Conservation (phyloP, 257 asterid species). For the Solanum gracilifrons region DNA sequence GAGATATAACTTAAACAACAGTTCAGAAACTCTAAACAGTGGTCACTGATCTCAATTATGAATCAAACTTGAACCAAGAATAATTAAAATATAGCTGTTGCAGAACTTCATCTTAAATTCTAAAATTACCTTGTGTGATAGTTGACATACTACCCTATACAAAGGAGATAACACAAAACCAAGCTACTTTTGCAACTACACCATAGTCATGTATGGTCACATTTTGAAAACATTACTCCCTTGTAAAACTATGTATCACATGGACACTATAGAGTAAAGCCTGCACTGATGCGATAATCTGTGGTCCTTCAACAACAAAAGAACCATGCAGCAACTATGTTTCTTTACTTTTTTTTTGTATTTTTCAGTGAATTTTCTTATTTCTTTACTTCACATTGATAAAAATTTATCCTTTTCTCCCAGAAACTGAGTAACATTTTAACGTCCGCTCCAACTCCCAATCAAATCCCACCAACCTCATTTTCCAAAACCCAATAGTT, state of each 20-base stretch:
- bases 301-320: not conserved
- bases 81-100: not conserved
- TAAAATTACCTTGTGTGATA: not conserved
- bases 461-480: not conserved
- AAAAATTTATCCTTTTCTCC: not conserved
- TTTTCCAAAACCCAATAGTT: not conserved
- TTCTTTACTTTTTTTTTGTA: not conserved
- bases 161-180: not conserved
- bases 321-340: not conserved
- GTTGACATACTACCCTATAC: not conserved
- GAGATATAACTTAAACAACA: not conserved
- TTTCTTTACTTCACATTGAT: not conserved
- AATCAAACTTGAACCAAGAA: not conserved
- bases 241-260: not conserved
- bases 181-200: not conserved
- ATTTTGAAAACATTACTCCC: not conserved
- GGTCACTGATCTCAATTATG: not conserved
- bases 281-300: not conserved
- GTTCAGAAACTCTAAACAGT: not conserved
- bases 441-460: not conserved
- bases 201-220: not conserved
- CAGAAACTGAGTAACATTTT: not conserved
- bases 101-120: not conserved
- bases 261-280: not conserved
- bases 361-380: not conserved